Evolutionary conservation across 192 early-diverging fungal genomes (phyloP), one percentile per base, ranked within the genome.

Genomic region (Haplosporangium gracile): DNA sequence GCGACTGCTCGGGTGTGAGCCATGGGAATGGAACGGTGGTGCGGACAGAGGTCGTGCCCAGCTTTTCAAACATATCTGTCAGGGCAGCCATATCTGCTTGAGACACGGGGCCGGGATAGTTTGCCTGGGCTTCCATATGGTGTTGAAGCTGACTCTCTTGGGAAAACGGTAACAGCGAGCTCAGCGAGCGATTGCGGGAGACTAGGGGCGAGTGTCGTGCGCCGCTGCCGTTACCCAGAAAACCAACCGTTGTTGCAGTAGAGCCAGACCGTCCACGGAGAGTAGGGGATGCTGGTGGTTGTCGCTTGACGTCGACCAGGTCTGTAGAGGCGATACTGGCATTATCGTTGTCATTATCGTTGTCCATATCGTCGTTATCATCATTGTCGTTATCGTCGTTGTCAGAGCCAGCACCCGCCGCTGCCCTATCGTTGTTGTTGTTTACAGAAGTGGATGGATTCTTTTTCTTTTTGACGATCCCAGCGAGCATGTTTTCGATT

Each of bases 401-500:
- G 9, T 85, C 78, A 2, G 83, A 85, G 5, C 39, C 45, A 5
- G 72, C 76, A 5, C 34, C n/a, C 13, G 60, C 47, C 11, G 72
- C 69, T 73, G 55, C 53, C 18, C 20, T 76, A 63, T 76, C 60
- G 36, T 10, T 24, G 10, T 34, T 15, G 49, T 42, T 34, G 38
- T 32, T 32, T 47, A 53, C 8, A 11, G n/a, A 6, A 1, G 74
- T 36, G 34, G 74, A 60, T 24, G 26, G 53, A 40, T 49, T 34
- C 65, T 47, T 68, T 18, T 90, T 89, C 70, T 86, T 87, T 42
- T 88, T 84, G 20, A 92, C 88, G 22, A 95, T 90, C 11, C 83
- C 88, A 24, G 79, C 85, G 34, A 95, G 81, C 69, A 95, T 90
- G 68, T 80, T 88, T 79, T 95, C 93, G 36, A 92, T 88, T 76